Conservation (phyloP, 805 yeast genomes). For the Yarrowia hollandica region DNA sequence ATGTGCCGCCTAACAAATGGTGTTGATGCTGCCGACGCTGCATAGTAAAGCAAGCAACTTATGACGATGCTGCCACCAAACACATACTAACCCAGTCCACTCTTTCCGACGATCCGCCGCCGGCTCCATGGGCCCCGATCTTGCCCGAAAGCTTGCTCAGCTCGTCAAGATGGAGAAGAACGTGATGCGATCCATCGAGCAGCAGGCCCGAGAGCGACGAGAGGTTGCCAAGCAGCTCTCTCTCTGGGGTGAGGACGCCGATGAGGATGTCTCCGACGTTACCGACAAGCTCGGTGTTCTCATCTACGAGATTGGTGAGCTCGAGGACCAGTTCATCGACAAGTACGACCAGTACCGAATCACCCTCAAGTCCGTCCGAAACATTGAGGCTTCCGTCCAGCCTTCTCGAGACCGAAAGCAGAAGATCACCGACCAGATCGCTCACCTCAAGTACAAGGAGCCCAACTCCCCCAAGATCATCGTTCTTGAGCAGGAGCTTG, state of each 20-base stretch:
- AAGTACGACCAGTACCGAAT: conserved; percentile 97
- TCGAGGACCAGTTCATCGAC: conserved; percentile 97
- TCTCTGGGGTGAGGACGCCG: conserved; percentile 96
- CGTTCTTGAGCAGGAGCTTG: conserved; percentile 96
- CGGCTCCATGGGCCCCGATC: conserved; percentile 91
- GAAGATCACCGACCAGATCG: conserved; percentile 95
- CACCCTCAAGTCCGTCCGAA: conserved; percentile 89
- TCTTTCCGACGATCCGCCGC: conserved; percentile 73
- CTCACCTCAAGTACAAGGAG: conserved; percentile 96
- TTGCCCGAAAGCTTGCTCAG: conserved; percentile 86
- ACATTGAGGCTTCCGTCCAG: conserved; percentile 96
- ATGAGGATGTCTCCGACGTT: conserved; percentile 94
- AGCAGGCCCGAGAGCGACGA: conserved; percentile 89
- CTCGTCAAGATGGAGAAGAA: conserved; percentile 95
- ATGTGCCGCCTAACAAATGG: too few species aligned
- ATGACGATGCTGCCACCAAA: background rate
- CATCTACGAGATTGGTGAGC: conserved; percentile 93
- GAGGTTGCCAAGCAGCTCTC: conserved; percentile 97
- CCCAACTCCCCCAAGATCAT: conserved; percentile 95
- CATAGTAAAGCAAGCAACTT: too few species aligned
- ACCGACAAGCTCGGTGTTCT: conserved; percentile 97
- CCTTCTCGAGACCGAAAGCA: conserved; percentile 98
- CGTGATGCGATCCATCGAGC: conserved; percentile 89
- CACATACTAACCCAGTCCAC: conserved; percentile 35
- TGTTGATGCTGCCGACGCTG: too few species aligned